A percentile compares a stretch with the other conserved stretches of the same genome.
These are phyloP conservation scores for Calonectria fujianensis DNA, from an alignment of 2,329 filamentous ascomycete species.

Conservation along the genomic window DNA sequence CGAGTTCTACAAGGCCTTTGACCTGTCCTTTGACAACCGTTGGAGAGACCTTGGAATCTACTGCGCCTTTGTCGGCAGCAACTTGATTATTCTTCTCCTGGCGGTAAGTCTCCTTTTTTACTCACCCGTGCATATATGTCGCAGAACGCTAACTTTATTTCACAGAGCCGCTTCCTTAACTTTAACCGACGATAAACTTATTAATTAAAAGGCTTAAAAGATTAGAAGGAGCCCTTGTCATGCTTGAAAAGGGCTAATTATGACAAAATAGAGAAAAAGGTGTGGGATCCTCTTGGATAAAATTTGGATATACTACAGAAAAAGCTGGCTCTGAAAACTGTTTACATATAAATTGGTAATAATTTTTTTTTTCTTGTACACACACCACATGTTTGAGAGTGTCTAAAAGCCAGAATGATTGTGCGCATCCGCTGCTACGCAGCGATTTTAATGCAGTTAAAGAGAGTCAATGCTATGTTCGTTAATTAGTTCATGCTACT, in stretches of 20 bases:
- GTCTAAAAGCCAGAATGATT: background rate
- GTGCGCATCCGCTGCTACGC: background rate
- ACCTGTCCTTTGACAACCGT: conserved; percentile 79
- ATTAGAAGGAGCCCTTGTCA: background rate
- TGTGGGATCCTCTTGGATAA: conserved; percentile 17
- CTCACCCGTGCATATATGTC: fast-evolving
- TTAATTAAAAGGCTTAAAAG: background rate
- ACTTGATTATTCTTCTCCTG: conserved; percentile 77
- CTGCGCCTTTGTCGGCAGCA: conserved; percentile 84
- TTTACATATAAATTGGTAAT: conserved; percentile 32
- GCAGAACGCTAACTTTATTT: conserved; percentile 33
- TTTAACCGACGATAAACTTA: conserved; percentile 69
- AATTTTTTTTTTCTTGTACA: conserved; percentile 10
- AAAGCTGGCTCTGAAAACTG: conserved; percentile 6
- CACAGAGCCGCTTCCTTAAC: conserved; percentile 70
- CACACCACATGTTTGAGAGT: background rate
- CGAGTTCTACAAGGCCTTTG: conserved; percentile 83
- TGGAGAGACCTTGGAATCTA: conserved; percentile 92
- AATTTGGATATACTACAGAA: conserved; percentile 15
- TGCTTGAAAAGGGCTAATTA: conserved; percentile 33
- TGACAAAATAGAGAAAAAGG: conserved; percentile 44
- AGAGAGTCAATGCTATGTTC: background rate
- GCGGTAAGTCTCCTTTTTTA: conserved; percentile 66
- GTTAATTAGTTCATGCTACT: background rate
- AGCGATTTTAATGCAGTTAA: background rate